Percentiles rank a stretch among this genome's conserved stretches.
Conservation (phyloP, 1,139 yeast species). For the Zygoascus hellenicus region DNA sequence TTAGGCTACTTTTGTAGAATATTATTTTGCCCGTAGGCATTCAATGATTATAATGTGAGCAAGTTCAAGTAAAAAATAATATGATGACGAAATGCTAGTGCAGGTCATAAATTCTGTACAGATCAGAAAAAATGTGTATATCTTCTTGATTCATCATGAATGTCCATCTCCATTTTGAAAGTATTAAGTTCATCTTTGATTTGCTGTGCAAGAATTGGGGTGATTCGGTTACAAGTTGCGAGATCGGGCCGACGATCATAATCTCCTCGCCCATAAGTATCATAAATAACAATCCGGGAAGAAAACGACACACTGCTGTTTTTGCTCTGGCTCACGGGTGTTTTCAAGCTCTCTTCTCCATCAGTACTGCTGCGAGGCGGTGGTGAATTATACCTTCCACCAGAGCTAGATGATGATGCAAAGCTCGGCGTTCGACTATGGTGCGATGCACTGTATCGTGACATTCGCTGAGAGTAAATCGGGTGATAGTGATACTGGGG, state of each 20-base stretch:
- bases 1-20: too few species aligned
- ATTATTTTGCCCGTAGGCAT: too few species aligned
- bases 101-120: too few species aligned
- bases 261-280: slow-evolving; percentile 76
- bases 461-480: slow-evolving; percentile 21
- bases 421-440: slow-evolving; percentile 13
- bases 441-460: slow-evolving; percentile 10
- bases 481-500: slow-evolving; percentile 20
- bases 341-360: slow-evolving; percentile 10
- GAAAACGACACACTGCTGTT: slow-evolving; percentile 58
- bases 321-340: slow-evolving; percentile 11
- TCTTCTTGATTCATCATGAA: slow-evolving; percentile 70
- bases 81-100: too few species aligned
- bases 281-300: slow-evolving; percentile 76
- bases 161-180: slow-evolving; percentile 63
- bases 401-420: slow-evolving; percentile 15
- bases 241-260: slow-evolving; percentile 92
- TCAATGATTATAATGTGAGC: too few species aligned
- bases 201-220: slow-evolving; percentile 82
- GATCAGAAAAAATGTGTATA: slow-evolving; percentile 73
- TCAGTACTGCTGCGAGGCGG: slow-evolving; percentile 12
- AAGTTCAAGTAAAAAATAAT: too few species aligned
- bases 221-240: slow-evolving; percentile 88
- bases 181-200: slow-evolving; percentile 82
- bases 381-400: slow-evolving; percentile 10